Percentiles rank a stretch among this genome's conserved stretches.
phyloP scores from a whole-genome alignment of 805 yeast genomes.

The Ogataea parapolymorpha region DNA sequence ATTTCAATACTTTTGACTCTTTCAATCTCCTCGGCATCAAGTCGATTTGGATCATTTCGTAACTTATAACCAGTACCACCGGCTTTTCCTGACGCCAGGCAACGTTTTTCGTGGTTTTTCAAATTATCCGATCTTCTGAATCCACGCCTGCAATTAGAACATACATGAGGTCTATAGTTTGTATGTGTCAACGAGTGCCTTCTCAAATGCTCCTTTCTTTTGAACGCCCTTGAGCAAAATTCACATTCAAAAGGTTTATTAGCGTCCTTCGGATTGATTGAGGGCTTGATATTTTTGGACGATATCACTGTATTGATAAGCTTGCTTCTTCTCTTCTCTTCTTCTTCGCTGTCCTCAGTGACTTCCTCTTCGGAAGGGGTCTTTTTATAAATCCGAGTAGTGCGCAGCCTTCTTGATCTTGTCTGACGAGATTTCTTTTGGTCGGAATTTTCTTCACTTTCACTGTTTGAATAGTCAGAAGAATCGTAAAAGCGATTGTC shows the following conservation, averaged over 20 bases:
- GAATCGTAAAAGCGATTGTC: not conserved
- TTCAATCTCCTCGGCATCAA: slow-evolving; percentile 22
- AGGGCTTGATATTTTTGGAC: slow-evolving; percentile 22
- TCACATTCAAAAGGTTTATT: slow-evolving; percentile 24
- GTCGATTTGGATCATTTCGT: slow-evolving; percentile 21
- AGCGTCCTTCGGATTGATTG: slow-evolving; percentile 18
- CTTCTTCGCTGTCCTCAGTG: slow-evolving; percentile 2
- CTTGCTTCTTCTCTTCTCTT: slow-evolving; percentile 12
- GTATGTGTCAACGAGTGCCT: slow-evolving; percentile 29
- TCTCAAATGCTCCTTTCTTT: slow-evolving; percentile 27
- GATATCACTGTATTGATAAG: slow-evolving; percentile 22
- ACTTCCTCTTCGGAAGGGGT: not conserved
- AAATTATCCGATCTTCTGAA: slow-evolving; percentile 30
- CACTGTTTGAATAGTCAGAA: slow-evolving; percentile 2
- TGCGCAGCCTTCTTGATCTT: not conserved
- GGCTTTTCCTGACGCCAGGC: slow-evolving; percentile 19
- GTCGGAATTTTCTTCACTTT: not conserved
- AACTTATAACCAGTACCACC: slow-evolving; percentile 22
- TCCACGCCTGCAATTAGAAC: slow-evolving; percentile 26
- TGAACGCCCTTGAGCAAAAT: slow-evolving; percentile 26
- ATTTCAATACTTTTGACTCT: slow-evolving; percentile 19
- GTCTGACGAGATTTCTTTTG: not conserved
- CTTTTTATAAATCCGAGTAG: not conserved
- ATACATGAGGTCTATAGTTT: slow-evolving; percentile 26
- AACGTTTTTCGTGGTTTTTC: slow-evolving; percentile 26